phyloP scores from a whole-genome alignment of 345 rosid species.

The Rhodamnia argentea region DNA sequence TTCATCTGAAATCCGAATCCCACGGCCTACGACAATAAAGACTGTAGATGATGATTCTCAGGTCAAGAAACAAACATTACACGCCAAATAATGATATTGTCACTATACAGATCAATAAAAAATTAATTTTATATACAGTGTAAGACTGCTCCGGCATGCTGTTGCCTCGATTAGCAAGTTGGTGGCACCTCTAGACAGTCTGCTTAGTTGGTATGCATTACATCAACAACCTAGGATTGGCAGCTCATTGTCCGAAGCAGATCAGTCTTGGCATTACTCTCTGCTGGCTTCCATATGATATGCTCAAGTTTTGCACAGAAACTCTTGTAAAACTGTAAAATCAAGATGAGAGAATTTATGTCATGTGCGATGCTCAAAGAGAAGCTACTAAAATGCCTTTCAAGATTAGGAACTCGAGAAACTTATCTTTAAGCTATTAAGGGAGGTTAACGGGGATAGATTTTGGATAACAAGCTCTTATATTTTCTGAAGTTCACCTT shows the following conservation, averaged over 20 bases:
- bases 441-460: neutral
- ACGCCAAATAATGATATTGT: neutral
- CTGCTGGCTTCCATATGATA: constrained; percentile 72
- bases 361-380: neutral
- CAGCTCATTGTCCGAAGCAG: constrained; percentile 33
- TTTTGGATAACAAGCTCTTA: neutral
- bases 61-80: neutral
- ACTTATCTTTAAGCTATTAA: neutral
- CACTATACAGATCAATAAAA: neutral
- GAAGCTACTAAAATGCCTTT: neutral
- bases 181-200: neutral
- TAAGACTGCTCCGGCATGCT: neutral
- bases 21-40: neutral
- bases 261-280: constrained; percentile 24
- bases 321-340: constrained; percentile 69
- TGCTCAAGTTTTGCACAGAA: constrained; percentile 58
- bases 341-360: neutral
- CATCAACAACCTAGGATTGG: constrained; percentile 24
- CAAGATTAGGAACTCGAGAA: neutral
- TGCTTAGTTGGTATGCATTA: constrained; percentile 10
- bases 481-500: constrained; percentile 32
- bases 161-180: neutral
- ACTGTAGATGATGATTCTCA: neutral
- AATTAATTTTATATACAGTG: neutral
- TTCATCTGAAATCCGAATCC: neutral